Percentiles rank a stretch among this genome's conserved stretches.
These are phyloP conservation scores for Xanthoconium stramineum DNA, from an alignment of 768 basidiomycete species.

Conservation along the genomic window DNA sequence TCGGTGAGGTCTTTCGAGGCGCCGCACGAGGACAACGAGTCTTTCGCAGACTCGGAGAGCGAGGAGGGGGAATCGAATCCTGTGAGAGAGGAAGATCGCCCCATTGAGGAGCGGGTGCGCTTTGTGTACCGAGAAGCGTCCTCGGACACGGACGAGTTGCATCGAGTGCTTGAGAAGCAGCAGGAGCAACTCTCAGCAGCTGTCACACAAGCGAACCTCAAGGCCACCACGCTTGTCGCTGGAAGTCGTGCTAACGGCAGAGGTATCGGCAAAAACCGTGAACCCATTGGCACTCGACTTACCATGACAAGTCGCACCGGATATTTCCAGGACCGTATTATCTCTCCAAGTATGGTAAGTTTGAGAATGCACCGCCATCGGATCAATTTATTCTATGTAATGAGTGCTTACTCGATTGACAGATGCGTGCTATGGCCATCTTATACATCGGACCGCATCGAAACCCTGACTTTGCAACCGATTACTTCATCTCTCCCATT, in stretches of 20 bases:
- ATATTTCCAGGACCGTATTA: constrained; percentile 90
- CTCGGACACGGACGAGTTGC: constrained; percentile 14
- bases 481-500: constrained; percentile 96
- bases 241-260: constrained; percentile 26
- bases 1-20: constrained; percentile 24
- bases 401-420: constrained; percentile 9
- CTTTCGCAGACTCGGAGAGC: constrained; percentile 52
- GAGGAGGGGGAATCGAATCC: constrained; percentile 44
- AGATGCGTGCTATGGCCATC: constrained; percentile 99
- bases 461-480: constrained; percentile 90
- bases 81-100: constrained; percentile 66
- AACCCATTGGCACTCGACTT: constrained; percentile 79
- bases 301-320: constrained; percentile 96
- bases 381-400: background rate
- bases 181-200: constrained; percentile 53
- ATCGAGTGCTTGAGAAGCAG: constrained; percentile 39
- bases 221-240: constrained; percentile 38
- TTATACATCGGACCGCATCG: constrained; percentile 92
- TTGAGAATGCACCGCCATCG: background rate
- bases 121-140: constrained; percentile 41
- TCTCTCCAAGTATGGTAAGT: constrained; percentile 94
- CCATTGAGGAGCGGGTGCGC: constrained; percentile 71
- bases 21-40: constrained; percentile 44
- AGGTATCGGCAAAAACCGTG: constrained; percentile 37
- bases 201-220: constrained; percentile 47